Evolutionary conservation across 441 rosid species (phyloP), one percentile per base, ranked within the genome.

Genomic region (Raphanus hybrid): DNA sequence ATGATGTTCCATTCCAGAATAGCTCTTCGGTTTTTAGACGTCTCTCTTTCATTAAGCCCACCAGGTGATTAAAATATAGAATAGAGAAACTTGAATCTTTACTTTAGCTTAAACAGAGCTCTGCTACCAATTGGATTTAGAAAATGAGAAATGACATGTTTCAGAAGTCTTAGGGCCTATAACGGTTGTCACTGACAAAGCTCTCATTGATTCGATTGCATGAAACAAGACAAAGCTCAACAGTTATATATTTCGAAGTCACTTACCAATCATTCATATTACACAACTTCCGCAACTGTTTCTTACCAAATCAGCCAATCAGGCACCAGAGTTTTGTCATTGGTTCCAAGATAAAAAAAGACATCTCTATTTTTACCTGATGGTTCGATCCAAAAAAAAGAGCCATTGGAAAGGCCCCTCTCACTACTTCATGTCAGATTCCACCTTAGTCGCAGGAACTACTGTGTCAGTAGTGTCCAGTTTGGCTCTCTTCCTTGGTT

Each of bases 401-500:
- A 52, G 16, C 9, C 20, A 52, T 14, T 52, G 9, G 18, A 52
- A 14, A 15, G 58, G 58, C 23, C 54, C 54, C 54, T n/a, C 54
- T 54, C 11, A 15, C 59, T 54, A 54, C 59, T 54, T 54, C 59
- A 15, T 7, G 23, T 7, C 59, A 54, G 59, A 15, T 54, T 15
- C 59, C 59, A 54, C 10, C 59, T 15, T 15, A 54, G 59, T 54
- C 26, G 59, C 59, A 54, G 59, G 59, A 54, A 54, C 59, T 16
- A 54, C 59, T 54, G 59, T 54, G 59, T 54, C 59, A 54, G 23
- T 54, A 54, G 23, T 54, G 59, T 54, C 59, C 23, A 54, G 59
- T 15, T 54, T 54, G 59, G 59, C 59, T 10, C 3, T 54, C 59
- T 54, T 54, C 59, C 10, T 54, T 1, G 59, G 23, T 54, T 14